These are phyloP conservation scores for Rhizodiscina lignyota DNA, from an alignment of 495 filamentous ascomycete species.

Conservation along the genomic window DNA sequence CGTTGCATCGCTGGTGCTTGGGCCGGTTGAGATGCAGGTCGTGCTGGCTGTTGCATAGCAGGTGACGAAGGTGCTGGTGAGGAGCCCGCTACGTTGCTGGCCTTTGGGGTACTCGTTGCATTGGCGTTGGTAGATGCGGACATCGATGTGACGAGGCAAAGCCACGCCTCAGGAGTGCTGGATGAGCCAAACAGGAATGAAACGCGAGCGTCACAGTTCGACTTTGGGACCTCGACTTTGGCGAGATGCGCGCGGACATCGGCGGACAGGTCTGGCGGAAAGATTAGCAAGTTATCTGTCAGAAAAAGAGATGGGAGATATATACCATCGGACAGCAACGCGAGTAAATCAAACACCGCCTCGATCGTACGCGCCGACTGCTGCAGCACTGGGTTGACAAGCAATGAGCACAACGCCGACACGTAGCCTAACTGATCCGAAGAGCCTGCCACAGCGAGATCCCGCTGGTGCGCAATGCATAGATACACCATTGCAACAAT, in stretches of 20 bases:
- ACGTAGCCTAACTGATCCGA: no score
- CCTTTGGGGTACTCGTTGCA: background rate
- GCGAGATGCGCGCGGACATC: conserved; percentile 10
- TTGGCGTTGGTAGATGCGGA: background rate
- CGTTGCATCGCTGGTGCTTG: background rate
- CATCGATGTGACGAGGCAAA: conserved; percentile 9
- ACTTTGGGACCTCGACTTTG: conserved; percentile 4
- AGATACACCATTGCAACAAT: conserved; percentile 13
- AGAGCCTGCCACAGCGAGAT: conserved; percentile 4
- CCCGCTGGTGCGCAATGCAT: conserved; percentile 7
- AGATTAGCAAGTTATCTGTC: background rate
- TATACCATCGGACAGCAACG: conserved; percentile 8
- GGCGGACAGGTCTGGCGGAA: conserved; percentile 10
- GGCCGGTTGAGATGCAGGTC: background rate
- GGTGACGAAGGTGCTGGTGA: background rate
- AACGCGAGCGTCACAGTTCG: conserved; percentile 9
- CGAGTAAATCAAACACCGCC: conserved; percentile 10
- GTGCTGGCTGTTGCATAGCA: background rate
- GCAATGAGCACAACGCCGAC: conserved; percentile 7
- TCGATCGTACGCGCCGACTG: conserved; percentile 2
- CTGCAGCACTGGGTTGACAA: conserved; percentile 6
- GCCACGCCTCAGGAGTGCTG: conserved; percentile 13
- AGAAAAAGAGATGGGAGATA: conserved; percentile 4
- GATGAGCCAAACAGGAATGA: conserved; percentile 16
- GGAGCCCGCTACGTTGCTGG: background rate